Conservation (phyloP, 2,329 filamentous ascomycete species). For the Colletotrichum sp. region DNA sequence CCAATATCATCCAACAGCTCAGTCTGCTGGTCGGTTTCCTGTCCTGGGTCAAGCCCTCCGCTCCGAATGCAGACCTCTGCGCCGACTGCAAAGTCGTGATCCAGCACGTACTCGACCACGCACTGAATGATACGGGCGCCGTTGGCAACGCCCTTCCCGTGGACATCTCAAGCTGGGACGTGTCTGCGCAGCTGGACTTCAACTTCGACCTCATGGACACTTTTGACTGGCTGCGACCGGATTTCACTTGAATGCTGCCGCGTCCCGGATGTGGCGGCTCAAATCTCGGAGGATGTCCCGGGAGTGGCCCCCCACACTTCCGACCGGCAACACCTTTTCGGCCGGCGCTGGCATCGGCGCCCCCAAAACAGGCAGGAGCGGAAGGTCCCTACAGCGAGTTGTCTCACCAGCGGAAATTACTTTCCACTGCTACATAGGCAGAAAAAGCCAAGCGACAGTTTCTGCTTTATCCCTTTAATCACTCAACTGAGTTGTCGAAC, state of each 20-base stretch:
- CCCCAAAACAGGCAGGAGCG: neutral
- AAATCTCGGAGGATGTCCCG: neutral
- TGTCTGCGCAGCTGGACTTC: neutral
- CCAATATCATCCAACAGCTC: neutral
- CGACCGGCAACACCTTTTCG: neutral
- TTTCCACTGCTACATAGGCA: neutral
- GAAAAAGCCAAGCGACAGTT: neutral
- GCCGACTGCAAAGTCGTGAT: constrained; percentile 49
- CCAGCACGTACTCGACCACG: constrained; percentile 52
- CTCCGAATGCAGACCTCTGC: constrained; percentile 53
- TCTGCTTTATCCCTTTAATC: neutral
- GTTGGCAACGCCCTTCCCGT: neutral
- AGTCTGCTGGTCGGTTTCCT: constrained; percentile 45
- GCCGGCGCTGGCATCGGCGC: neutral
- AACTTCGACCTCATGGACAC: neutral
- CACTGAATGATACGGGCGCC: neutral
- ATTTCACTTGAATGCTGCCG: neutral
- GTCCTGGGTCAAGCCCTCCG: constrained; percentile 52
- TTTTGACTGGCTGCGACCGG: neutral
- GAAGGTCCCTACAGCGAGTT: neutral
- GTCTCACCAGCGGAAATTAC: neutral
- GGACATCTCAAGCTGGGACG: neutral
- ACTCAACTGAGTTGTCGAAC: neutral
- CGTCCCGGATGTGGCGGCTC: neutral
- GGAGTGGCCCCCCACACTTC: neutral